Percentiles rank a stretch among this genome's conserved stretches.
These are phyloP conservation scores for Coniferiporia sulphurascens DNA, from an alignment of 1,284 basidiomycete genomes.

Conservation along the genomic window DNA sequence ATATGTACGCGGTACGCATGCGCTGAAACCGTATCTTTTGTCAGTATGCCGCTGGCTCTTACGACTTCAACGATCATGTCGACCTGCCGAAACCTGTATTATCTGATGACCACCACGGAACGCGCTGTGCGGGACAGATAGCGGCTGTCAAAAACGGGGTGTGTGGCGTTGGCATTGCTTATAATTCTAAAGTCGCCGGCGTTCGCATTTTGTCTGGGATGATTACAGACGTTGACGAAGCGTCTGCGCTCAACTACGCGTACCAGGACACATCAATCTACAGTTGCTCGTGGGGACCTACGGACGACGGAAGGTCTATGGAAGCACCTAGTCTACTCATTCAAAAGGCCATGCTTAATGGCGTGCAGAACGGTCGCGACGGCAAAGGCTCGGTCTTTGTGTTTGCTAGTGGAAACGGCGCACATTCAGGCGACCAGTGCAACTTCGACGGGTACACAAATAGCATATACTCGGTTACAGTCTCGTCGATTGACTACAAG, in stretches of 20 bases:
- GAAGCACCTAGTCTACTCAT: conserved; percentile 92
- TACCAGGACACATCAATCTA: conserved; percentile 93
- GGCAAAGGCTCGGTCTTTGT: conserved; percentile 95
- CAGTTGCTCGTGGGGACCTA: conserved; percentile 97
- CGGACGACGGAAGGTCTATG: conserved; percentile 94
- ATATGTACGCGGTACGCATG: conserved; percentile 3
- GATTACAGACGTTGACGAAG: conserved; percentile 97
- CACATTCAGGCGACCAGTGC: conserved; percentile 89
- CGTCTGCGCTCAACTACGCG: conserved; percentile 89
- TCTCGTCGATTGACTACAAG: conserved; percentile 89
- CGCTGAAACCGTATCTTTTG: conserved; percentile 8
- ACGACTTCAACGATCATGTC: conserved; percentile 96
- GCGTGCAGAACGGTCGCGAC: conserved; percentile 87
- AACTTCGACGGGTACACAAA: conserved; percentile 99
- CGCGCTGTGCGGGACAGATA: conserved; percentile 96
- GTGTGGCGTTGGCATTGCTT: conserved; percentile 95
- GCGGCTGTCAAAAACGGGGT: conserved; percentile 91
- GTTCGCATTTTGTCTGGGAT: conserved; percentile 94
- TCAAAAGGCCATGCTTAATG: conserved; percentile 92
- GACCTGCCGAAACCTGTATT: conserved; percentile 84
- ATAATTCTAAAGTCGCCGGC: conserved; percentile 87
- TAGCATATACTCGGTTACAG: conserved; percentile 94
- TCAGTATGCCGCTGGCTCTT: conserved; percentile 85
- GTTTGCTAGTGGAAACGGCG: conserved; percentile 98
- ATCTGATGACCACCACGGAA: conserved; percentile 94